A percentile compares a stretch with the other conserved stretches of the same genome.
Conservation (phyloP, 2,329 filamentous ascomycete species). For the Clonostachys rhizophaga region DNA sequence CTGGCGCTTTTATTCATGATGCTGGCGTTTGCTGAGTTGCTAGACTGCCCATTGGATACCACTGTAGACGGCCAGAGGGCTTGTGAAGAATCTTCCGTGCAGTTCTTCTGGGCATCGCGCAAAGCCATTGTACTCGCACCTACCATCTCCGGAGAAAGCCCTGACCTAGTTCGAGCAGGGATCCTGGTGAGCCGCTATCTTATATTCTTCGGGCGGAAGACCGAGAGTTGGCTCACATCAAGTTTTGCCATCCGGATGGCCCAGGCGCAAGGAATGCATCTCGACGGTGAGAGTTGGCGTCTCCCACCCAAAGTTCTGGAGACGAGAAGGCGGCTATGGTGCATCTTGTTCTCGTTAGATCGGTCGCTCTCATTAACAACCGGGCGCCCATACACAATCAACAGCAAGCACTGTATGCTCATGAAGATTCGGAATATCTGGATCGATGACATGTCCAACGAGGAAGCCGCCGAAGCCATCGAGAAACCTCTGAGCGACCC, state of each 20-base stretch:
- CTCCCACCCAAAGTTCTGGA: constrained; percentile 26
- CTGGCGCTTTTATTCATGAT: constrained; percentile 33
- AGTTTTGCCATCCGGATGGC: constrained; percentile 36
- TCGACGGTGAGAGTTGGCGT: constrained; percentile 31
- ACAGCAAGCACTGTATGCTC: constrained; percentile 28
- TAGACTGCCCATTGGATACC: constrained; percentile 22
- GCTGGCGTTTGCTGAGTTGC: constrained; percentile 27
- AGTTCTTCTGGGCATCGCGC: constrained; percentile 32
- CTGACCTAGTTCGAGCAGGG: constrained; percentile 31
- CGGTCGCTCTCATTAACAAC: constrained; percentile 30
- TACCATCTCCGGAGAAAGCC: constrained; percentile 32
- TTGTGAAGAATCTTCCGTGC: constrained; percentile 27
- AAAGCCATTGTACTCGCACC: constrained; percentile 32
- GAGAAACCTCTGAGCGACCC: constrained; percentile 18
- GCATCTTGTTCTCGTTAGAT: constrained; percentile 30
- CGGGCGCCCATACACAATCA: constrained; percentile 30
- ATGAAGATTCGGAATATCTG: constrained; percentile 29
- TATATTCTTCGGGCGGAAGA: constrained; percentile 26
- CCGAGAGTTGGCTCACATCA: constrained; percentile 32
- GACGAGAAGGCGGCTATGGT: constrained; percentile 29
- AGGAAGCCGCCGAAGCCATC: constrained; percentile 12
- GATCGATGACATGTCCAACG: constrained; percentile 24
- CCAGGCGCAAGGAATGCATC: constrained; percentile 34
- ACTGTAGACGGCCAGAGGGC: constrained; percentile 25
- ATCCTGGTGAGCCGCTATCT: constrained; percentile 31